These are phyloP conservation scores for Coprinopsis cinerea DNA, from an alignment of 768 basidiomycete genomes.

Conservation along the genomic window DNA sequence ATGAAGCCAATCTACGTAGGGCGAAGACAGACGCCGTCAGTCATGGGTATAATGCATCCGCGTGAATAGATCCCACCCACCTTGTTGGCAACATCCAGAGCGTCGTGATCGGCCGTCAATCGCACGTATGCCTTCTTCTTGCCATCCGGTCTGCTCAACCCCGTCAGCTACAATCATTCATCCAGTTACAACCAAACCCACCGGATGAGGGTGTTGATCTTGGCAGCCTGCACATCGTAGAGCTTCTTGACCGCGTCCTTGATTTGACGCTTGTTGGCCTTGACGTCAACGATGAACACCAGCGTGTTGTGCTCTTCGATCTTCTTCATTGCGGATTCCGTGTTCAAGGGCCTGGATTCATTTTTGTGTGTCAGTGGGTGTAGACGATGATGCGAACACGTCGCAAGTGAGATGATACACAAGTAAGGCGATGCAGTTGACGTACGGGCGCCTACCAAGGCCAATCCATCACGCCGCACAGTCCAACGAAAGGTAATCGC, in stretches of 20 bases:
- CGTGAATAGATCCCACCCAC: constrained; percentile 28
- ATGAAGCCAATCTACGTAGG: constrained; percentile 83
- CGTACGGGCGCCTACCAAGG: too few species aligned
- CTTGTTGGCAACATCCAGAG: constrained; percentile 97
- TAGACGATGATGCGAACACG: too few species aligned
- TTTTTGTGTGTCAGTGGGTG: too few species aligned
- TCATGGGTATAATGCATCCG: not conserved
- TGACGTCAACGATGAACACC: constrained; percentile 95
- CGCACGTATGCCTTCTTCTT: constrained; percentile 99
- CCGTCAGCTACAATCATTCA: constrained; percentile 5
- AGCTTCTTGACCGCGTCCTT: constrained; percentile 99
- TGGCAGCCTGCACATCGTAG: constrained; percentile 93
- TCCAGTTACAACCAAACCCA: constrained; percentile 28
- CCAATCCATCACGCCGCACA: too few species aligned
- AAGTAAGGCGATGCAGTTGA: too few species aligned
- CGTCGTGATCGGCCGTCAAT: constrained; percentile 92
- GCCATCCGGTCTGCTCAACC: constrained; percentile 73
- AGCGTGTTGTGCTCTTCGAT: constrained; percentile 99
- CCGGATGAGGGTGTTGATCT: constrained; percentile 98
- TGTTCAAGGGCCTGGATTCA: constrained; percentile 84
- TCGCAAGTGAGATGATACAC: too few species aligned
- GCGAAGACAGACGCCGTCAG: constrained; percentile 1
- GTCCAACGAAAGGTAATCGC: too few species aligned
- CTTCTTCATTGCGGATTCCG: constrained; percentile 99
- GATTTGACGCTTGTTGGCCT: constrained; percentile 97